phyloP scores from a whole-genome alignment of 257 asterid species.

The Eucommia ulmoides region DNA sequence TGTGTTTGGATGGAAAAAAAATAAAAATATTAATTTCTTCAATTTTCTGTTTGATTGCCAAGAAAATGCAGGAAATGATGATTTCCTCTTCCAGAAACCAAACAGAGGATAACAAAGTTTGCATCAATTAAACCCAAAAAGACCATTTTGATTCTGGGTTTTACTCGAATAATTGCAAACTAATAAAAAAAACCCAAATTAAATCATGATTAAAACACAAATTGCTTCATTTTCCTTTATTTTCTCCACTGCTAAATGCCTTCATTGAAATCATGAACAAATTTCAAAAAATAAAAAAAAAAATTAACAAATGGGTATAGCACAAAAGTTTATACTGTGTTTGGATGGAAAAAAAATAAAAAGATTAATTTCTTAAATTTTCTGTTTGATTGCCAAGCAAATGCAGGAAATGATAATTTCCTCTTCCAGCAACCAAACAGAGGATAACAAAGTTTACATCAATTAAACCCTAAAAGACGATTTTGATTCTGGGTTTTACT shows the following conservation, averaged over 20 bases:
- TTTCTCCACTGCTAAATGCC: constrained; percentile 68
- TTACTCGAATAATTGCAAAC: too few species aligned
- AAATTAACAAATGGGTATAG: background rate
- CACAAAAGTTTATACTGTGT: background rate
- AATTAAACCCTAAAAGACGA: background rate
- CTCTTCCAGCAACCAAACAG: background rate
- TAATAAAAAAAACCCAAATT: too few species aligned
- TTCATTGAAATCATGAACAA: constrained; percentile 13
- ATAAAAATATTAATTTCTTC: background rate
- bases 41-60: background rate
- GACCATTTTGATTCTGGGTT: too few species aligned
- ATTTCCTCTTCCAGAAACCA: background rate
- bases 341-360: background rate
- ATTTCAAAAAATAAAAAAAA: too few species aligned
- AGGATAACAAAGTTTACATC: background rate
- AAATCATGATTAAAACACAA: background rate
- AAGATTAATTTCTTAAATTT: background rate
- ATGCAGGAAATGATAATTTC: background rate
- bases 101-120: background rate
- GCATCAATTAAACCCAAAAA: background rate
- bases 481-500: too few species aligned
- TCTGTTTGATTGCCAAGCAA: background rate
- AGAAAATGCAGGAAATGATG: background rate
- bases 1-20: background rate
- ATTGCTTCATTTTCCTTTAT: background rate